phyloP scores from a whole-genome alignment of 306 rosid species.

The Cicer yamashitae region DNA sequence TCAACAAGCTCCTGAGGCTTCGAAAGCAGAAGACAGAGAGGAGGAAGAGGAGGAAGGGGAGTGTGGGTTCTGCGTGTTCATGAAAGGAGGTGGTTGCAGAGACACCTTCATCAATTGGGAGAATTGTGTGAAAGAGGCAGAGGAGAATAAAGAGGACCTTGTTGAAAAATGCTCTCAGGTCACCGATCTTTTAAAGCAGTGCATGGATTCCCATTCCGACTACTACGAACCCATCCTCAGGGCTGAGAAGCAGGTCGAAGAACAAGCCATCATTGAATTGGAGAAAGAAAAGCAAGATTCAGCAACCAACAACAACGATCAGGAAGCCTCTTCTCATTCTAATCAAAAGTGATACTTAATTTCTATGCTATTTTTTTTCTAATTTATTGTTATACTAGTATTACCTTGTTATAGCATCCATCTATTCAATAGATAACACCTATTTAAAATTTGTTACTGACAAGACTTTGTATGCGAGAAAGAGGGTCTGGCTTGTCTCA shows the following conservation, averaged over 20 bases:
- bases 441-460: constrained; percentile 1
- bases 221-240: constrained; percentile 72
- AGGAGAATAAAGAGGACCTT: constrained; percentile 64
- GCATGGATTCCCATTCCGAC: constrained; percentile 77
- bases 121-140: constrained; percentile 69
- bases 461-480: background rate
- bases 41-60: constrained; percentile 56
- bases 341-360: constrained; percentile 19
- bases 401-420: background rate
- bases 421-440: constrained; percentile 13
- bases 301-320: background rate
- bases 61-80: constrained; percentile 90
- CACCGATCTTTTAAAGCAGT: constrained; percentile 57
- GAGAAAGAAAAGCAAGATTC: constrained; percentile 56
- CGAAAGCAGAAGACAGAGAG: constrained; percentile 15
- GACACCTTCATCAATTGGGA: constrained; percentile 75
- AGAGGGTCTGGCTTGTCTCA: constrained; percentile 3
- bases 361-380: background rate
- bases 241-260: constrained; percentile 76
- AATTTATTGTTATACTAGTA: background rate
- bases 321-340: constrained; percentile 4
- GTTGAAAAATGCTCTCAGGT: constrained; percentile 68
- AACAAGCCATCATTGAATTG: constrained; percentile 60
- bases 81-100: constrained; percentile 84
- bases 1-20: constrained; percentile 35